These are phyloP conservation scores for Claviceps cyperi DNA, from an alignment of 2,329 filamentous ascomycete species.

Conservation along the genomic window DNA sequence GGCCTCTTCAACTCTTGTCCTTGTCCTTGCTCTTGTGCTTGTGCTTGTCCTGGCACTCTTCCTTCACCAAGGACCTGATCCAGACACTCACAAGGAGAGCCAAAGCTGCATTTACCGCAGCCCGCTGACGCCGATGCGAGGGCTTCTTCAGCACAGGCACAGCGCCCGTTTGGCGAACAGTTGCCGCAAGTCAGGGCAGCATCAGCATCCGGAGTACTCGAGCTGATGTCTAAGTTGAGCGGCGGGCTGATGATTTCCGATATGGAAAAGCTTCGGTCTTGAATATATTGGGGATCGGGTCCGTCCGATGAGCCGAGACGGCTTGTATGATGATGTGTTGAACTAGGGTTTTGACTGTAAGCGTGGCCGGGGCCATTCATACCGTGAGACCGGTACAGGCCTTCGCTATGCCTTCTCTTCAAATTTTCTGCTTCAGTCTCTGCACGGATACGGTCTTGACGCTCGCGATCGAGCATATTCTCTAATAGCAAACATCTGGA, in stretches of 20 bases:
- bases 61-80: slow-evolving; percentile 33
- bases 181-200: slow-evolving; percentile 37
- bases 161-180: slow-evolving; percentile 37
- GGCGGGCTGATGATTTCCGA: slow-evolving; percentile 43
- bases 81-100: slow-evolving; percentile 49
- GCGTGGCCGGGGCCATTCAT: slow-evolving; percentile 13
- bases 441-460: slow-evolving; percentile 30
- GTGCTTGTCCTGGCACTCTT: too few relatives aligned
- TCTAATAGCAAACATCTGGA: slow-evolving; percentile 48
- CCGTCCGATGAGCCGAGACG: slow-evolving; percentile 16
- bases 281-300: slow-evolving; percentile 12
- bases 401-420: slow-evolving; percentile 17
- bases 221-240: slow-evolving; percentile 23
- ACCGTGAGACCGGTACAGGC: slow-evolving; percentile 14
- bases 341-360: slow-evolving; percentile 15
- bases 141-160: slow-evolving; percentile 45
- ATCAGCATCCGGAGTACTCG: slow-evolving; percentile 13
- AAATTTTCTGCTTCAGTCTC: slow-evolving; percentile 26
- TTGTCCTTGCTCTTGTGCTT: background rate
- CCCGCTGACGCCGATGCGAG: slow-evolving; percentile 39
- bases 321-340: slow-evolving; percentile 7
- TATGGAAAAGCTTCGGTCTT: slow-evolving; percentile 34
- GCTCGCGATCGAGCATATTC: slow-evolving; percentile 46
- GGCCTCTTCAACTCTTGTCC: slow-evolving; percentile 32
- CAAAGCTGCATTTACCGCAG: slow-evolving; percentile 52